Conservation (phyloP, 2,329 filamentous ascomycete species). For the Alternaria panax region DNA sequence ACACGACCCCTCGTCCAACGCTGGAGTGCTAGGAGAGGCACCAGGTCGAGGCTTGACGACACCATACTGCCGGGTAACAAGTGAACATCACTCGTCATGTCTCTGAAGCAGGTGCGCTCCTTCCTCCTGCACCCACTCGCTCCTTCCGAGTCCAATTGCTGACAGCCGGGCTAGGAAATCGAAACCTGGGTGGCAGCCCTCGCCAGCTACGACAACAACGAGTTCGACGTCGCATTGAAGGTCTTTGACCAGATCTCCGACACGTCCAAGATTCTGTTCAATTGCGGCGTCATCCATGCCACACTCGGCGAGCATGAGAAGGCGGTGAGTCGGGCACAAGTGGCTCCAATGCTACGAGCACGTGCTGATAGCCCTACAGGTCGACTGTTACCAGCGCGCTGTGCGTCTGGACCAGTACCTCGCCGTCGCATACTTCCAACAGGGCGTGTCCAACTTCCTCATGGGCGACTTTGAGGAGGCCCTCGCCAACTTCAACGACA, state of each 20-base stretch:
- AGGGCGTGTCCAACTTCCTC: slow-evolving; percentile 97
- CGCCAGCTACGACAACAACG: slow-evolving; percentile 92
- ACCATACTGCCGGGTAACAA: slow-evolving; percentile 52
- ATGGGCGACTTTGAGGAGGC: slow-evolving; percentile 97
- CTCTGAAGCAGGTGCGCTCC: slow-evolving; percentile 56
- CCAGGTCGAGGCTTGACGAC: slow-evolving; percentile 47
- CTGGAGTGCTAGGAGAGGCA: slow-evolving; percentile 36
- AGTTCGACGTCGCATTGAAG: slow-evolving; percentile 87
- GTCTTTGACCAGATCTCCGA: slow-evolving; percentile 88
- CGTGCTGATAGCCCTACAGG: slow-evolving; percentile 61
- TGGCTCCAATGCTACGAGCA: neutral
- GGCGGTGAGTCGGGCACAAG: slow-evolving; percentile 70
- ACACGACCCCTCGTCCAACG: slow-evolving; percentile 26
- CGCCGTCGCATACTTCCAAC: slow-evolving; percentile 96
- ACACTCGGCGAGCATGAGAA: slow-evolving; percentile 95
- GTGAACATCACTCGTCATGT: slow-evolving; percentile 53
- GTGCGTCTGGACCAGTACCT: slow-evolving; percentile 92
- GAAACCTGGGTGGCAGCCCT: slow-evolving; percentile 97
- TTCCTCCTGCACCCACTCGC: slow-evolving; percentile 13
- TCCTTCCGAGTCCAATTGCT: slow-evolving; percentile 33
- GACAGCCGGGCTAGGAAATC: slow-evolving; percentile 75
- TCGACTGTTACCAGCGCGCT: slow-evolving; percentile 93
- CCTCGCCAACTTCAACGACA: slow-evolving; percentile 98
- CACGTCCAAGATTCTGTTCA: slow-evolving; percentile 98
- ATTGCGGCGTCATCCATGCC: slow-evolving; percentile 96